Base-by-base conservation (phyloP, 352 stramenopile genomes). In the Phytopythium litorale region DNA sequence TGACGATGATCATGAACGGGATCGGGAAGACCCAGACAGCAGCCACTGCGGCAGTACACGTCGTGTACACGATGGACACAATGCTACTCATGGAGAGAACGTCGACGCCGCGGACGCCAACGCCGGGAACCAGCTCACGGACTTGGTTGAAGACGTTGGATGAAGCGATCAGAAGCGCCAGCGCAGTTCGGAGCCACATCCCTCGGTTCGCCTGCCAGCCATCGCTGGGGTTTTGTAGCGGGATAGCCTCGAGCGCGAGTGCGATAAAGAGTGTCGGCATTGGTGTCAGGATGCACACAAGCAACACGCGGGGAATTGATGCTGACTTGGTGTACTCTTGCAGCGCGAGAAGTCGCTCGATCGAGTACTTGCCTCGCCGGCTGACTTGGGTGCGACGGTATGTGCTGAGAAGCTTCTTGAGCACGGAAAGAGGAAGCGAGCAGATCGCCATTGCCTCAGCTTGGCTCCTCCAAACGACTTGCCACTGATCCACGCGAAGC, bases 351-450 rank as follows among this genome's bases (percentile, higher is more conserved):
- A 75, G 35, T 0, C 64, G 60, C 23, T 75, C 68, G 23, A 75
- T 56, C 0, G 64, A 75, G 45, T 72, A 75, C 21, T 69, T 67
- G 4, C 68, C 68, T 18, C 61, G 48, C n/a, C 72, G 65, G 23
- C 38, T 71, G 16, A 71, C 63, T 71, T 73, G 64, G 21, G 30
- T 56, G 18, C 51, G 51, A 7, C 32, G 45, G 11, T 32, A 32
- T 6, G 45, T 13, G 45, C 11, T 28, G n/a, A 51, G 7, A 32
- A 32, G n/a, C 7, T 3, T 18, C 9, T 19, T 51, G 45, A 51
- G 7, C 5, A 7, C 7, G 7, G 21, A 28, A 1, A n/a, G 7
- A 13, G n/a, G n/a, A 9, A 51, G n/a, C 5, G 42, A 49, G 4
- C 18, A 49, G 6, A 28, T 32, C 8, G 21, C 7, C 45, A 32